Base-by-base conservation (phyloP, 257 asterid genomes). In the Nyctanthes arbortristis region DNA sequence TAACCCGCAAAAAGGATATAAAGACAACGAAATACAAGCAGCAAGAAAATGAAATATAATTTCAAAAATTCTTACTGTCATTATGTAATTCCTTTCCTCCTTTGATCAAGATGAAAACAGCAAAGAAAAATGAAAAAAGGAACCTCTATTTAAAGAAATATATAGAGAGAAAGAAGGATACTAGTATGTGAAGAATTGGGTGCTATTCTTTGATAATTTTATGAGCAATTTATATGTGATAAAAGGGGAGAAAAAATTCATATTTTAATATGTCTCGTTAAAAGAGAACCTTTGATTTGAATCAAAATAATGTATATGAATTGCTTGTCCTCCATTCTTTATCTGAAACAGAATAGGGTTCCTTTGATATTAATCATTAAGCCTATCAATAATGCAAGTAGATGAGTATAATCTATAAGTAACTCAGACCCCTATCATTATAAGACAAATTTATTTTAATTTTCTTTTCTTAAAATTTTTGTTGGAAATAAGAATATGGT, bases 251-350 rank as follows among this genome's bases (percentile, higher is more conserved):
- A 40, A 4, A 29, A 33, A 70, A 77, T 59, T 70, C 43, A 56
- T 81, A 75, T 61, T 66, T 69, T 64, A 77, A 70, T 67, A 31
- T 54, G 67, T 78, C 80, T 75, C 86, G 82, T 82, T 80, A 69
- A 75, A 73, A 77, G 71, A 79, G 88, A 70, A 81, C 84, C 85
- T 81, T 81, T 88, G 82, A 81, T 75, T 75, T 33, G 37, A 54
- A 68, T 78, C 77, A 70, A 63, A n/a, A n/a, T n/a, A n/a, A n/a
- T n/a, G n/a, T n/a, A n/a, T 74, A 72, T 67, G 73, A 24, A 72
- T 29, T 71, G 75, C 77, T 67, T 85, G 80, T 87, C 96, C 70
- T 78, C 96, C 93, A 75, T 70, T 75, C 80, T 82, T 73, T 58
- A 70, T 49, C 66, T 66, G 73, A 70, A 67, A 73, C 34, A 56